Percentiles rank a stretch among this genome's conserved stretches.
These are phyloP conservation scores for Ambrosiella beaveri DNA, from an alignment of 2,329 filamentous ascomycete genomes.

Conservation along the genomic window DNA sequence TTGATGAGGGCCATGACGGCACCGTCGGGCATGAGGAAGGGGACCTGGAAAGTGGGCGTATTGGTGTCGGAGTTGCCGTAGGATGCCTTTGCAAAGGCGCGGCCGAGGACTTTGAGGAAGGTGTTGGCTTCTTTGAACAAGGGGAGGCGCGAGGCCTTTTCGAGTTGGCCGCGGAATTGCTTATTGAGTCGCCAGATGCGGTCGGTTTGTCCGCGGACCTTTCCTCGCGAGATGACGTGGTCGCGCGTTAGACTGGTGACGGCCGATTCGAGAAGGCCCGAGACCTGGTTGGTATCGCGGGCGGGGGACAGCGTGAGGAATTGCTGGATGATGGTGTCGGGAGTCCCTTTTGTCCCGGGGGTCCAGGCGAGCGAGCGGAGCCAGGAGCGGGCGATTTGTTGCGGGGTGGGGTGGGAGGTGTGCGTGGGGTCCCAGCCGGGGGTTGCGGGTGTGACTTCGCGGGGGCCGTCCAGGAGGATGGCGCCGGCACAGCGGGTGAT, in stretches of 20 bases:
- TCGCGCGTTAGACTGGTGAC: conserved; percentile 31
- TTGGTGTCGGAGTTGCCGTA: no score
- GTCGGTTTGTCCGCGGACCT: conserved; percentile 38
- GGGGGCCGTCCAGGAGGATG: conserved; percentile 14
- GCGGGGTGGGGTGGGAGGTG: conserved; percentile 15
- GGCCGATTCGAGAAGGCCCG: conserved; percentile 29
- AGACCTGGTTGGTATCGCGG: conserved; percentile 24
- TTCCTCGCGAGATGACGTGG: conserved; percentile 41
- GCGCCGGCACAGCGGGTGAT: conserved; percentile 31
- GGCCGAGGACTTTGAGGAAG: conserved; percentile 31
- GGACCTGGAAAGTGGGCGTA: conserved; percentile 20
- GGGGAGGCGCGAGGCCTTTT: conserved; percentile 34
- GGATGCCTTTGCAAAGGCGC: conserved; percentile 3
- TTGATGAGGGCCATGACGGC: conserved; percentile 50
- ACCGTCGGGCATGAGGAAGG: conserved; percentile 44
- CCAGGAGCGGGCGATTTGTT: conserved; percentile 38
- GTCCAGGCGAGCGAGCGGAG: conserved; percentile 42
- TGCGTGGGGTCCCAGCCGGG: neutral
- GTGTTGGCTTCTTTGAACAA: conserved; percentile 40
- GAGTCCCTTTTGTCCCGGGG: conserved; percentile 30
- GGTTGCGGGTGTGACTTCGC: neutral
- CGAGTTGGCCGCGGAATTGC: conserved; percentile 37
- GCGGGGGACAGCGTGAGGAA: conserved; percentile 30
- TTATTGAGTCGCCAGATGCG: conserved; percentile 47
- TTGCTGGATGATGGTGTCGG: conserved; percentile 30